Evolutionary conservation across 139 green algal genomes (phyloP), one percentile per base, ranked within the genome.

Genomic region (Picochlorum sp.): DNA sequence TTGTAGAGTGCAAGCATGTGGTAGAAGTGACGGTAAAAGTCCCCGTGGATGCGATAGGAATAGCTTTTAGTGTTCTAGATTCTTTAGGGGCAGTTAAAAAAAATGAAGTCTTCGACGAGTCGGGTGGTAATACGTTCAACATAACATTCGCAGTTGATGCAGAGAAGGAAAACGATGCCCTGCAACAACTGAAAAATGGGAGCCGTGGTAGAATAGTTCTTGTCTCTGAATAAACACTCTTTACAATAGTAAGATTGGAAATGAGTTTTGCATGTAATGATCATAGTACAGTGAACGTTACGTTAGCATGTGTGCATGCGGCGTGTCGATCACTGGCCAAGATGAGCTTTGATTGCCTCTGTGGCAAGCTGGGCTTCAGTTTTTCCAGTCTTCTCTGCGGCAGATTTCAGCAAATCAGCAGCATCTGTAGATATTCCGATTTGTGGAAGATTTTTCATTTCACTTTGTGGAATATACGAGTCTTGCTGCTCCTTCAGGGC

Each of bases 401-500:
- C 58, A 20, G 72, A 77, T 51, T 81, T 62, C 41, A 91, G 56
- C 13, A 63, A 68, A 30, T 69, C 69, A 26, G 30, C 50, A 26
- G 41, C 20, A 38, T 44, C 50, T 26, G 28, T 20, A 4, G 34
- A 34, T n/a, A 88, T 14, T 10, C 34, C 62, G 14, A 88, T 51
- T 34, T 76, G 68, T 26, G 63, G 62, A 49, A 78, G 50, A 60
- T 67, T 62, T 9, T 34, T 51, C 2, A 37, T 65, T n/a, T 34
- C 30, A 6, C 28, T 63, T 1, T 57, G 49, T 1, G 66, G 45
- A 38, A 88, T 55, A 65, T 83, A 88, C 18, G 41, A 57, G 10
- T 45, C 60, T n/a, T 73, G 44, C 59, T 81, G 84, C 4, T 71
- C 66, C 21, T 80, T 55, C 31, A 93, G 45, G 9, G 73, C 66